Conservation (phyloP, 257 asterid genomes). For the Solanum sejunctum region DNA sequence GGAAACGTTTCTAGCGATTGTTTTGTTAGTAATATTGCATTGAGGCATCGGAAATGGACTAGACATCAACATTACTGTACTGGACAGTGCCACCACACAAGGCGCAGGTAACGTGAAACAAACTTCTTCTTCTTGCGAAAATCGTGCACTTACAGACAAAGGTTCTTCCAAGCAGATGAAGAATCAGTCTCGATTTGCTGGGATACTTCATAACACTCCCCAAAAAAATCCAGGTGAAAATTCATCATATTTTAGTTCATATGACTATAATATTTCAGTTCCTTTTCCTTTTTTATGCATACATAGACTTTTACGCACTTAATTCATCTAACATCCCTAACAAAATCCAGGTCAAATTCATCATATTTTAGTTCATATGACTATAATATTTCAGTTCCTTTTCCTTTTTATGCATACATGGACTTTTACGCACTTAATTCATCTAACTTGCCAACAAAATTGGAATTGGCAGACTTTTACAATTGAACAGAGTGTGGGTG, state of each 20-base stretch:
- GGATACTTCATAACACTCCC: slow-evolving; percentile 49
- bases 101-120: too few relatives aligned
- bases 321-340: not conserved
- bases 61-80: too few relatives aligned
- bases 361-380: not conserved
- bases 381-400: not conserved
- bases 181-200: slow-evolving; percentile 34
- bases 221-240: slow-evolving; percentile 57
- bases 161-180: slow-evolving; percentile 7
- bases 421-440: not conserved
- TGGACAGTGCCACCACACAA: too few relatives aligned
- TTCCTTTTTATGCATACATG: not conserved
- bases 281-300: not conserved
- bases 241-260: not conserved
- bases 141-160: not conserved
- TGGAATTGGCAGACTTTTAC: slow-evolving; percentile 38
- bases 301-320: not conserved
- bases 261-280: not conserved
- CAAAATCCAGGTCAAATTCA: slow-evolving; percentile 49
- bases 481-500: slow-evolving; percentile 57
- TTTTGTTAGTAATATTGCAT: too few relatives aligned
- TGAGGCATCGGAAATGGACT: too few relatives aligned
- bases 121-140: not conserved
- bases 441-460: not conserved
- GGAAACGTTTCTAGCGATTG: too few relatives aligned